phyloP scores from a whole-genome alignment of 805 yeast genomes.

The Schizosaccharomyces osmophilus region DNA sequence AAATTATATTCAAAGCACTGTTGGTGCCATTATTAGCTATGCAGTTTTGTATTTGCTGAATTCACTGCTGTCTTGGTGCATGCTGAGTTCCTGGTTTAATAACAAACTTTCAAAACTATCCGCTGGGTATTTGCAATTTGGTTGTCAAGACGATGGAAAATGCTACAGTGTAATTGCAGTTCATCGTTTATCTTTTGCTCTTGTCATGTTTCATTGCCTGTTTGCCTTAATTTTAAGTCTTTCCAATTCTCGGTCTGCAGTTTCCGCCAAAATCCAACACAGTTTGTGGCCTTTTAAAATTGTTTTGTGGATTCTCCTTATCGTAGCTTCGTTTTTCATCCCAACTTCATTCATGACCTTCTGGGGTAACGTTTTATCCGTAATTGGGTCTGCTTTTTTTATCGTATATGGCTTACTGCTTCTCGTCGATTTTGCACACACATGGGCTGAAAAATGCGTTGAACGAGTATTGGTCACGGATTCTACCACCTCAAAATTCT shows the following conservation, averaged over 20 bases:
- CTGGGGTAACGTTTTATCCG: slow-evolving; percentile 80
- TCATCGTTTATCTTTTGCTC: slow-evolving; percentile 67
- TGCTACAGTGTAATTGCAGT: slow-evolving; percentile 82
- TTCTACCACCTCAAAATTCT: slow-evolving; percentile 28
- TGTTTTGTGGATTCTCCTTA: slow-evolving; percentile 29
- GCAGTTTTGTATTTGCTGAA: slow-evolving; percentile 56
- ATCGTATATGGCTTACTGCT: slow-evolving; percentile 72
- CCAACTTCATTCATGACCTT: slow-evolving; percentile 71
- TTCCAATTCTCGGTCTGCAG: slow-evolving; percentile 52
- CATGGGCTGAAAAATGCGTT: slow-evolving; percentile 92
- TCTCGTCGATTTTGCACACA: slow-evolving; percentile 89
- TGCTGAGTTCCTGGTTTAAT: slow-evolving; percentile 57
- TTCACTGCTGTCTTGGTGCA: slow-evolving; percentile 77
- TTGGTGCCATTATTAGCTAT: slow-evolving; percentile 68
- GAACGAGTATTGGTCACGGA: slow-evolving; percentile 71
- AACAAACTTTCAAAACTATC: slow-evolving; percentile 48
- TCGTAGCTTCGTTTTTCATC: slow-evolving; percentile 42
- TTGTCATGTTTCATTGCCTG: slow-evolving; percentile 53
- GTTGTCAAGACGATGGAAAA: slow-evolving; percentile 48
- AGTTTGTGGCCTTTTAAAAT: slow-evolving; percentile 76
- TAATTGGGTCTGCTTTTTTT: slow-evolving; percentile 61
- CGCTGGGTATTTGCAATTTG: slow-evolving; percentile 40
- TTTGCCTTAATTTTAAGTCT: slow-evolving; percentile 45
- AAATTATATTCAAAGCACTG: slow-evolving; percentile 13
- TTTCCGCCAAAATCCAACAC: slow-evolving; percentile 65